Evolutionary conservation across 345 rosid genomes (phyloP).

Genomic region (Acer yangbiense): DNA sequence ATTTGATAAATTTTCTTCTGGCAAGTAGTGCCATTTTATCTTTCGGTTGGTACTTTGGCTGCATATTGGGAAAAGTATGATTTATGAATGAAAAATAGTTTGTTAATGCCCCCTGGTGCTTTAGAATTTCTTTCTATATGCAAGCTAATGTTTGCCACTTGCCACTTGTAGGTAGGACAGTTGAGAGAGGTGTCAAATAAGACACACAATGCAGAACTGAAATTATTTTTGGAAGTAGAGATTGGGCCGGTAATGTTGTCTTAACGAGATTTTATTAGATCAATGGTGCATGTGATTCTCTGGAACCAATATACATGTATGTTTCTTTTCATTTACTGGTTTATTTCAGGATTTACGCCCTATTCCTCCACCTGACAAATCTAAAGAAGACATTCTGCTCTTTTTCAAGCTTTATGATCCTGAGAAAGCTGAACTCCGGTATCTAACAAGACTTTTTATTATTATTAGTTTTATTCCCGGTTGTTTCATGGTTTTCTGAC

Average conservation of each 20-base stretch:
- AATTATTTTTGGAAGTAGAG: slow-evolving; percentile 88
- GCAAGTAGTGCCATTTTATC: neutral
- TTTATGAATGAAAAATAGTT: neutral
- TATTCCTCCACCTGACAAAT: slow-evolving; percentile 61
- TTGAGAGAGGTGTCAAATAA: slow-evolving; percentile 84
- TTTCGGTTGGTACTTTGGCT: neutral
- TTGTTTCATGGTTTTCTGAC: slow-evolving; percentile 24
- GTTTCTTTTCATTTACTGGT: neutral
- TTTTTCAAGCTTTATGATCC: slow-evolving; percentile 95
- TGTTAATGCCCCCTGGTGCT: neutral
- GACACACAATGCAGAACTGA: slow-evolving; percentile 75
- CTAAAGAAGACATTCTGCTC: slow-evolving; percentile 77
- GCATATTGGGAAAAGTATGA: neutral
- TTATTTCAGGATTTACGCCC: slow-evolving; percentile 69
- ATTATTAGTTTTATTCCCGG: neutral
- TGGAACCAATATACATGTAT: neutral
- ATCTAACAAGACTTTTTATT: slow-evolving; percentile 18
- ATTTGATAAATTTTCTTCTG: neutral
- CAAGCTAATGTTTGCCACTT: slow-evolving; percentile 10
- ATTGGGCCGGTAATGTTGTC: slow-evolving; percentile 60
- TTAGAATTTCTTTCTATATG: neutral
- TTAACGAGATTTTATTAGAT: slow-evolving; percentile 13
- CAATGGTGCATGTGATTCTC: neutral
- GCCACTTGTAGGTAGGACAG: slow-evolving; percentile 75
- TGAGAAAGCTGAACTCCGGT: slow-evolving; percentile 78